phyloP scores from a whole-genome alignment of 768 basidiomycete species.

The Hericium rajendrae region DNA sequence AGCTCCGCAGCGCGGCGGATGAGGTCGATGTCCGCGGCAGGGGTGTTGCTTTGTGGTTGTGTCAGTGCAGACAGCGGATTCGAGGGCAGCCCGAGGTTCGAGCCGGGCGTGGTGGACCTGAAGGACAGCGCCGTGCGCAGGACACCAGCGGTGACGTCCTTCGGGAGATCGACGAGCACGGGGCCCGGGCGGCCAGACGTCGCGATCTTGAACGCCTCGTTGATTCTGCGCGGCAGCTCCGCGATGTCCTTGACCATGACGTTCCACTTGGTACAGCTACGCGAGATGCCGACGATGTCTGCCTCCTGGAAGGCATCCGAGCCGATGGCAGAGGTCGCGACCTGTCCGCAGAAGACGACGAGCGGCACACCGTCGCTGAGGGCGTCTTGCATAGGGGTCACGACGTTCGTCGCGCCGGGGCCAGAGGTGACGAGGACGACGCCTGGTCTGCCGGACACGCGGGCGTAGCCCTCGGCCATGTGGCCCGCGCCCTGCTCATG shows the following conservation, averaged over 20 bases:
- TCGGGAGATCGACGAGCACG: constrained; percentile 97
- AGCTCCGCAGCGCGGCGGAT: constrained; percentile 79
- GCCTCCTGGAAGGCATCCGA: constrained; percentile 99
- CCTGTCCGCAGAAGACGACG: constrained; percentile 94
- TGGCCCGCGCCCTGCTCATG: constrained; percentile 99
- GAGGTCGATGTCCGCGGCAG: constrained; percentile 39
- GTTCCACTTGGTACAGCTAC: constrained; percentile 99
- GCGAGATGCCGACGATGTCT: constrained; percentile 91
- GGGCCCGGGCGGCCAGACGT: constrained; percentile 95
- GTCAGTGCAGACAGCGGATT: constrained; percentile 55
- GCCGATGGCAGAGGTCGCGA: constrained; percentile 99
- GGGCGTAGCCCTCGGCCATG: constrained; percentile 98
- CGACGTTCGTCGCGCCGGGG: constrained; percentile 94
- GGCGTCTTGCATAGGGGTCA: constrained; percentile 98
- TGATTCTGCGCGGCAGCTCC: constrained; percentile 90
- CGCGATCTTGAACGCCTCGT: constrained; percentile 99
- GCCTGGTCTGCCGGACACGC: constrained; percentile 94
- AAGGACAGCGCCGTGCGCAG: constrained; percentile 76
- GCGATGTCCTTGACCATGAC: constrained; percentile 98
- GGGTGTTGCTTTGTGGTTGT: constrained; percentile 36
- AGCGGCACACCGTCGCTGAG: constrained; percentile 89
- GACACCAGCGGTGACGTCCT: constrained; percentile 93
- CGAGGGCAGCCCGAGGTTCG: constrained; percentile 58
- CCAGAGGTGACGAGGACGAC: constrained; percentile 98
- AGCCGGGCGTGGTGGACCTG: constrained; percentile 79